A percentile compares a stretch with the other conserved stretches of the same genome.
These are phyloP conservation scores for Fusarium sp. DNA, from an alignment of 2,329 filamentous ascomycete genomes.

Conservation along the genomic window DNA sequence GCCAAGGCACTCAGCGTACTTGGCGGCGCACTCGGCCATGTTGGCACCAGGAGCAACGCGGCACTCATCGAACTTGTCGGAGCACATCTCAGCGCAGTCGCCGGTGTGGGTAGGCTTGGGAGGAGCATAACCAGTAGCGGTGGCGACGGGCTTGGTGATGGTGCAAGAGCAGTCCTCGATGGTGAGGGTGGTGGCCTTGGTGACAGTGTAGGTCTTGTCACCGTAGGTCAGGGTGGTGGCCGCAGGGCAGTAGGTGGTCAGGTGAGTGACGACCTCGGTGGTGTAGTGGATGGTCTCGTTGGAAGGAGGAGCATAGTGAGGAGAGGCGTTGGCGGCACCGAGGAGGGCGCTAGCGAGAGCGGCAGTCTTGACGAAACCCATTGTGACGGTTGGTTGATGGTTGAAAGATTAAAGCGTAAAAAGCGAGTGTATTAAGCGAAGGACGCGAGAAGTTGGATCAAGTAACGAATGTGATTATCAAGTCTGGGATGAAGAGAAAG, in stretches of 20 bases:
- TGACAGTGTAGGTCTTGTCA: constrained; percentile 72
- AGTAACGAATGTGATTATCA: constrained; percentile 2
- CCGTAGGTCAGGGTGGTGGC: constrained; percentile 69
- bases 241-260: constrained; percentile 75
- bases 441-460: constrained; percentile 12
- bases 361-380: constrained; percentile 39
- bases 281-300: constrained; percentile 58
- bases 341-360: constrained; percentile 30
- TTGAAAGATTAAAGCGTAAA: background rate
- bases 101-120: constrained; percentile 21
- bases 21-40: constrained; percentile 40
- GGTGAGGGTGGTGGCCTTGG: constrained; percentile 71
- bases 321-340: constrained; percentile 32
- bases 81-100: constrained; percentile 32
- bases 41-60: constrained; percentile 33
- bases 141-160: constrained; percentile 57
- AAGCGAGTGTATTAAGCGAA: constrained; percentile 21
- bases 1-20: constrained; percentile 42
- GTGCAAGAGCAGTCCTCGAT: constrained; percentile 75
- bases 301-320: constrained; percentile 30
- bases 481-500: constrained; percentile 11
- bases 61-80: constrained; percentile 38
- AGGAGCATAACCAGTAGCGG: constrained; percentile 16
- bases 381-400: constrained; percentile 24
- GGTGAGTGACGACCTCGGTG: constrained; percentile 71